Base-by-base conservation (phyloP, 805 yeast genomes). In the Pichia insulana region DNA sequence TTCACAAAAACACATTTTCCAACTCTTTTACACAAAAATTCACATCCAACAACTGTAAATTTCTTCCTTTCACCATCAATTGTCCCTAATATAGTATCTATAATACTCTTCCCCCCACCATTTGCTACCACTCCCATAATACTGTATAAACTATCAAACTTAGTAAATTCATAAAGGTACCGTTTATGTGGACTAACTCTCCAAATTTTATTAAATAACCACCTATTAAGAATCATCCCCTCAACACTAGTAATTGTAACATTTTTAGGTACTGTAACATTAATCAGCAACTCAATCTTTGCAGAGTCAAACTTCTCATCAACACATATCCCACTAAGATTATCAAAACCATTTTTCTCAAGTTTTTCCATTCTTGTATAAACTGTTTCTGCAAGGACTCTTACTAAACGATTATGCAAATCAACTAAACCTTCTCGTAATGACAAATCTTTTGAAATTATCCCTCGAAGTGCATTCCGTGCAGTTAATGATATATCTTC, bases 381-480 rank as follows among this genome's bases (percentile, higher is more conserved):
- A n/a, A 56, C 55, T 2, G 59, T 47, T 2, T 50, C 44, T 1
- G 41, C 39, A 33, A 57, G 30, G 40, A 36, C 31, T 10, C 11
- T 31, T 48, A 41, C 26, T 56, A 37, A 32, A 38, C 35, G 16
- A 46, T 4, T 28, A 54, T 5, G 11, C 51, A 44, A 7, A 43
- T 37, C 7, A 42, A 19, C 4, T 56, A 37, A 8, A 1, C 32
- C 20, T 17, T 44, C 43, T 13, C 30, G 49, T 6, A 56, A 30
- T 16, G 48, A 47, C 16, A 40, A 40, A 3, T 43, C 39, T 12
- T 48, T 19, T 34, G 47, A 45, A 26, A 58, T 36, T 26, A 50
- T 48, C 33, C 61, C 59, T 31, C 92, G 64, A 3, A 76, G 62
- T 15, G 68, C 59, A 51, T 84, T 84, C 39, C 95, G 64, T 30